These are phyloP conservation scores for Eurotiales sp. DNA, from an alignment of 2,329 filamentous ascomycete genomes.

Conservation along the genomic window DNA sequence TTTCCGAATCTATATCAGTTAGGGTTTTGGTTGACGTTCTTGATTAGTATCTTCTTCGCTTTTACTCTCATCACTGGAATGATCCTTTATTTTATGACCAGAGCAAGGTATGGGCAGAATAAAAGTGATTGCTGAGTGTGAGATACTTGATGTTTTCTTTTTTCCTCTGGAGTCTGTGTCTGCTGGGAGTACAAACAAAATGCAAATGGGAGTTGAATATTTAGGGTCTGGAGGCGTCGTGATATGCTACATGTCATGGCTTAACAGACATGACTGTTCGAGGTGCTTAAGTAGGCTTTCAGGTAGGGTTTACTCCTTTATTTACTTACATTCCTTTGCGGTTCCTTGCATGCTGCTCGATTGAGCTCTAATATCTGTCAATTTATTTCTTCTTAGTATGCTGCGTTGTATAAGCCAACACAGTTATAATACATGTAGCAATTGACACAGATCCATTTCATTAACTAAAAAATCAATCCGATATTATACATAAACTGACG, in stretches of 20 bases:
- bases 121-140: too few species aligned
- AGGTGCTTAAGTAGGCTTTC: not conserved
- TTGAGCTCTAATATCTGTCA: slow-evolving; percentile 2
- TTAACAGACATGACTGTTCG: not conserved
- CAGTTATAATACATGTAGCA: too few species aligned
- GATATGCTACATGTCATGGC: not conserved
- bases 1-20: not conserved
- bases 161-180: not conserved
- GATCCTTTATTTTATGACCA: slow-evolving; percentile 58
- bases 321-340: not conserved
- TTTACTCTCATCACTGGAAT: slow-evolving; percentile 57
- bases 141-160: not conserved
- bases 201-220: not conserved
- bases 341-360: not conserved
- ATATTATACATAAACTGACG: not conserved
- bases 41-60: slow-evolving; percentile 59
- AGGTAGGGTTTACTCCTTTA: not conserved
- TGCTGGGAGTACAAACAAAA: too few species aligned
- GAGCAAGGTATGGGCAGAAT: not conserved
- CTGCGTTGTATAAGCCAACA: not conserved
- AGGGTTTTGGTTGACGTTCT: not conserved
- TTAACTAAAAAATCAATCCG: not conserved
- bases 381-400: not conserved
- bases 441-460: too few species aligned
- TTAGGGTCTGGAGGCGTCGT: not conserved